A percentile compares a stretch with the other conserved stretches of the same genome.
phyloP scores from a whole-genome alignment of 2,329 filamentous ascomycete species.

The Xylariales sp. region DNA sequence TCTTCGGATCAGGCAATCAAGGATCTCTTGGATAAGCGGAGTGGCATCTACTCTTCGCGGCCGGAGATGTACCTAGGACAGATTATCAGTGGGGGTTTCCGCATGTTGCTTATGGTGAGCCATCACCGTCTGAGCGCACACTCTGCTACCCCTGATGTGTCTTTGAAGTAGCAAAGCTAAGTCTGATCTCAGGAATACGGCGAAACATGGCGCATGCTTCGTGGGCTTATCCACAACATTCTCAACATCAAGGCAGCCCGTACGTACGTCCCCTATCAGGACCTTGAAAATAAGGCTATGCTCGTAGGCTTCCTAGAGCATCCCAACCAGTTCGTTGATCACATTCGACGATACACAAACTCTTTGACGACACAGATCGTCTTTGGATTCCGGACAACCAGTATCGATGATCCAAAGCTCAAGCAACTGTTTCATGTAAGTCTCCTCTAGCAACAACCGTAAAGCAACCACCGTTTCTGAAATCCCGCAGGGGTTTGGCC shows the following conservation, averaged over 20 bases:
- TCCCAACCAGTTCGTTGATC: conserved; percentile 36
- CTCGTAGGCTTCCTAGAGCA: conserved; percentile 39
- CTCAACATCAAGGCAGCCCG: conserved; percentile 42
- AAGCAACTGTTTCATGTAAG: conserved; percentile 34
- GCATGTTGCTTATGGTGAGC: conserved; percentile 17
- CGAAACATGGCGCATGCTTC: conserved; percentile 28
- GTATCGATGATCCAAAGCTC: conserved; percentile 33
- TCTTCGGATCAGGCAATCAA: conserved; percentile 40
- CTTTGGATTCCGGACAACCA: conserved; percentile 38
- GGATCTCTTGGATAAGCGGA: conserved; percentile 46
- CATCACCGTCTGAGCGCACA: no score
- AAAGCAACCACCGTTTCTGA: neutral
- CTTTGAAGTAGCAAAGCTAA: neutral
- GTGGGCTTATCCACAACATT: conserved; percentile 37
- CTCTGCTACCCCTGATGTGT: no score
- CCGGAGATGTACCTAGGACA: conserved; percentile 39
- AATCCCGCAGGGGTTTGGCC: conserved; percentile 23
- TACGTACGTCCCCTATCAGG: conserved; percentile 50
- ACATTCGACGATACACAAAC: conserved; percentile 43
- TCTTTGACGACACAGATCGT: conserved; percentile 45
- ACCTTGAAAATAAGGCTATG: conserved; percentile 52
- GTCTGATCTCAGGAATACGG: conserved; percentile 27
- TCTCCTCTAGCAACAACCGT: neutral
- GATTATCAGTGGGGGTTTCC: conserved; percentile 15
- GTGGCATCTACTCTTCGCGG: conserved; percentile 44